Base-by-base conservation (phyloP, 129 eudicot genomes). In the Scalesia atractyloides region DNA sequence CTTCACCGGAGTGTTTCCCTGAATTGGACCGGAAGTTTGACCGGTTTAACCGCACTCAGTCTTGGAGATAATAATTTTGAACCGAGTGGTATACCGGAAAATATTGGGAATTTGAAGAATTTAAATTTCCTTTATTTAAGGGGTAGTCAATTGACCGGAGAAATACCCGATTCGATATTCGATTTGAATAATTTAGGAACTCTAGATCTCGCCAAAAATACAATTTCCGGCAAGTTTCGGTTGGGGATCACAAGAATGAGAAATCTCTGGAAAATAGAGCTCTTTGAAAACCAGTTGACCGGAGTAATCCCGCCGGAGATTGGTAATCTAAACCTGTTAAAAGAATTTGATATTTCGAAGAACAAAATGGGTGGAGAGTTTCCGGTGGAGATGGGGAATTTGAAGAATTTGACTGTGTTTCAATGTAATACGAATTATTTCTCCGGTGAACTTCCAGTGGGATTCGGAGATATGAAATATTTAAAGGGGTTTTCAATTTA, bases 401-500 rank as follows among this genome's bases (percentile, higher is more conserved):
- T 95, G 84, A 86, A 84, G 84, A 84, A 78, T n/a, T 66, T 95
- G 78, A 95, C 89, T 1, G 86, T 94, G 44, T 88, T 94, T 64
- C 84, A 94, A 64, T 62, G 86, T 30, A 80, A 30, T 65, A 79
- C 70, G 81, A 94, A 94, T 78, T 69, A 84, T 44, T 90, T 94
- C 84, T 81, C 89, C 3, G 99, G 99, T 18, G 82, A 86, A 72
- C 67, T 94, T 15, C 99, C 99, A 30, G 22, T 80, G 0, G 99
- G 87, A 26, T 84, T 94, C 22, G 97, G 96, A 2, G 91, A 88
- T 16, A 69, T 90, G 88, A 80, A 56, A 22, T 41, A 78, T 69
- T 70, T 94, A 39, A 70, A 13, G 3, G 86, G 78, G 17, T 81
- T 94, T 58, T 86, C 99, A 17, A 75, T 88, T 14, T 94, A 94